Conservation (phyloP, 2,329 filamentous ascomycete species). For the Cordyceps cateniannulata region DNA sequence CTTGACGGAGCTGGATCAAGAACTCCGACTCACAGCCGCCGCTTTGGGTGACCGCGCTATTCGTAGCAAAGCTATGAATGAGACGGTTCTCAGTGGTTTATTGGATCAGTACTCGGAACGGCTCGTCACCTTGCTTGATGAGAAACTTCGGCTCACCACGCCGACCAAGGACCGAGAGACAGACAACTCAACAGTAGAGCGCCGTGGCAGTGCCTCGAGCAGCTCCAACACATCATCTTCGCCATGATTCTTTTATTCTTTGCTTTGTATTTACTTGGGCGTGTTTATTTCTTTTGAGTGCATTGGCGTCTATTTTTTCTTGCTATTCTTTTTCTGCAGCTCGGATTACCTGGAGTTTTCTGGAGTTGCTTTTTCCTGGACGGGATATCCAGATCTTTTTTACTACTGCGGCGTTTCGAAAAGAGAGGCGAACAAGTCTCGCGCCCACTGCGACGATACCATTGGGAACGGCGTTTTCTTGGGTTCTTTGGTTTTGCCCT, state of each 20-base stretch:
- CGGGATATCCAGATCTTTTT: not conserved
- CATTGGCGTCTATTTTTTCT: not conserved
- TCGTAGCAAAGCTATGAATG: constrained; percentile 48
- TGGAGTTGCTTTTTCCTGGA: not conserved
- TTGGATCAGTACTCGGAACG: constrained; percentile 71
- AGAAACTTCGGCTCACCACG: constrained; percentile 53
- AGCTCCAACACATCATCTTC: constrained; percentile 29
- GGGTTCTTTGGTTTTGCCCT: not conserved
- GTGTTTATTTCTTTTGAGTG: not conserved
- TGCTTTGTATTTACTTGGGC: constrained; percentile 15
- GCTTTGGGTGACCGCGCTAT: constrained; percentile 53
- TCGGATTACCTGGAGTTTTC: not conserved
- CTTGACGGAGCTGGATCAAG: constrained; percentile 57
- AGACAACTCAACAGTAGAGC: constrained; percentile 24
- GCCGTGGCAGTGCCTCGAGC: constrained; percentile 27
- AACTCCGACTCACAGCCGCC: constrained; percentile 55
- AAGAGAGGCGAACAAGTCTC: not conserved
- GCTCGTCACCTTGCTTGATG: constrained; percentile 64
- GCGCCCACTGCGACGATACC: constrained; percentile 1
- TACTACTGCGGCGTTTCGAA: not conserved
- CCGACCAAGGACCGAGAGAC: constrained; percentile 26
- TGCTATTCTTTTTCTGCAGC: not conserved
- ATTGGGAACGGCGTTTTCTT: constrained; percentile 11
- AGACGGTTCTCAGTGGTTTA: constrained; percentile 54
- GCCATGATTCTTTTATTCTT: constrained; percentile 17